Evolutionary conservation across 106 monocot species (phyloP), one percentile per base, ranked within the genome.

Genomic region (Dendrobium huoshanense): DNA sequence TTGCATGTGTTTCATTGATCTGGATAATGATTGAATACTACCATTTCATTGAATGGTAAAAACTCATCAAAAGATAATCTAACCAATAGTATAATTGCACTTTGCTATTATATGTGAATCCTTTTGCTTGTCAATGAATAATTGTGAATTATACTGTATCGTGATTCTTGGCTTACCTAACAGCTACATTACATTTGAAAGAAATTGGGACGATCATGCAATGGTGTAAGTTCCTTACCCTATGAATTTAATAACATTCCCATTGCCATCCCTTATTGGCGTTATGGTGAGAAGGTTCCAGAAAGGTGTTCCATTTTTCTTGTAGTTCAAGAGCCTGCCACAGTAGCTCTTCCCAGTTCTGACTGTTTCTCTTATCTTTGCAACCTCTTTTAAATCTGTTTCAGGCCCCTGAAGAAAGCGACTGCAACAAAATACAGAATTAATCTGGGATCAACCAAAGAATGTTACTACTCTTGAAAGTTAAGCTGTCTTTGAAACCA

Each of bases 271-370:
- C 68, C 80, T 86, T 81, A 99, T 93, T 2, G 98, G 95, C 72
- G 95, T 95, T 42, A 95, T 48, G 4, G 98, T 99, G 18, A 99
- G 91, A 82, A 99, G 93, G 81, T 95, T 99, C 98, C 98, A 99
- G 74, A 99, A 99, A 25, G 85, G 89, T 0, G 84, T 91, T 1
- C 98, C 95, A 80, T 99, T 75, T 80, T 99, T 99, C 79, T 89
- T 92, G 77, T 95, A 99, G 80, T 99, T 99, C 73, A 99, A 86
- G 48, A 99, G 82, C 83, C 98, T 89, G 41, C 98, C 98, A 74
- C 98, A 99, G 80, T 84, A 93, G 80, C 89, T 91, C 55, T 88
- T 91, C 75, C 95, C 95, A 55, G 74, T 85, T 83, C 72, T 85
- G 22, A 99, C 83, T 27, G 92, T 92, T 70, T 91, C 91, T 81